Evolutionary conservation across 768 basidiomycete genomes (phyloP).

Genomic region (Coprinopsis sp.): DNA sequence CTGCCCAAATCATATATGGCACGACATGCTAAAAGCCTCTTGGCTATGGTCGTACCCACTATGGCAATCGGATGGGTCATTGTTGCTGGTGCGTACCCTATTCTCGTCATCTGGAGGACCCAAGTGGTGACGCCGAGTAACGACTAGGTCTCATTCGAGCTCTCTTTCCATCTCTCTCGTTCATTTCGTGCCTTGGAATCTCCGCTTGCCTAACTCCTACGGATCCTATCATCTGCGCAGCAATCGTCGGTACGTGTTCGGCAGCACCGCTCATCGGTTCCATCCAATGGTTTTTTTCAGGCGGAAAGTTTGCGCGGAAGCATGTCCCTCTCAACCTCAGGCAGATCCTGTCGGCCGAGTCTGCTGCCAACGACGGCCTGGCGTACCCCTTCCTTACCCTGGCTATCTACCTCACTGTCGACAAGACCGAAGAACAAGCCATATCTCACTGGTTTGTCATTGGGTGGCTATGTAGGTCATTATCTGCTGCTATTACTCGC

Average conservation of each 20-base stretch:
- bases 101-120: not conserved
- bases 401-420: slow-evolving; percentile 79
- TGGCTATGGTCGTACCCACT: slow-evolving; percentile 72
- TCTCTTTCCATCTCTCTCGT: slow-evolving; percentile 68
- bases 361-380: slow-evolving; percentile 92
- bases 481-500: slow-evolving; percentile 3
- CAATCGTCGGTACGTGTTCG: slow-evolving; percentile 55
- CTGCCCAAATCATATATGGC: slow-evolving; percentile 82
- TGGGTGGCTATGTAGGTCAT: slow-evolving; percentile 69
- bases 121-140: not conserved
- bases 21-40: slow-evolving; percentile 67
- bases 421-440: slow-evolving; percentile 55
- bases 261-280: not conserved
- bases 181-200: slow-evolving; percentile 75
- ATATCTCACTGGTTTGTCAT: slow-evolving; percentile 83
- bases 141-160: slow-evolving; percentile 55
- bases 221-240: slow-evolving; percentile 90
- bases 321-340: slow-evolving; percentile 76
- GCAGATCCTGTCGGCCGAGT: slow-evolving; percentile 80
- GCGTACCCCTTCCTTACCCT: slow-evolving; percentile 90
- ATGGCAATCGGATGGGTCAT: slow-evolving; percentile 86
- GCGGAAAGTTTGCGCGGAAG: slow-evolving; percentile 63
- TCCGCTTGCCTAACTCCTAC: slow-evolving; percentile 91
- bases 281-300: slow-evolving; percentile 26
- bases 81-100: slow-evolving; percentile 48